Percentiles rank a stretch among this genome's conserved stretches.
These are phyloP conservation scores for Chenopodium formosanum DNA, from an alignment of 148 eudicot genomes.

Conservation along the genomic window DNA sequence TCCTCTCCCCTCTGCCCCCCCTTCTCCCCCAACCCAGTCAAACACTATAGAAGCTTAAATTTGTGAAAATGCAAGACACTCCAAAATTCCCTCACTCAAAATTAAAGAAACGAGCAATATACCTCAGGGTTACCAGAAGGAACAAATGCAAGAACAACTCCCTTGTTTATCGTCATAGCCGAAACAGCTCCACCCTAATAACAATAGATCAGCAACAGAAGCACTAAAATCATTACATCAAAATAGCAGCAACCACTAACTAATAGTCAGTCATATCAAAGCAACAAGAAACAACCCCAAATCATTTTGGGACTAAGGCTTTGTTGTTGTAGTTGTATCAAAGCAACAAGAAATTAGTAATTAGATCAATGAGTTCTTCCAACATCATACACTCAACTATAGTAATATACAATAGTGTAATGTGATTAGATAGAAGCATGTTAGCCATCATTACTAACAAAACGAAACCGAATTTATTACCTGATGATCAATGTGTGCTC, in stretches of 20 bases:
- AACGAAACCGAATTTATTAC: conserved; percentile 28
- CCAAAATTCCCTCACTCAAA: background rate
- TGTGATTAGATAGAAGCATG: background rate
- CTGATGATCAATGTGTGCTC: conserved; percentile 99
- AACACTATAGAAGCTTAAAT: background rate
- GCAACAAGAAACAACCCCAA: background rate
- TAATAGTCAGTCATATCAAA: conserved; percentile 1
- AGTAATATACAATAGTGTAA: background rate
- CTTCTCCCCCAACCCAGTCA: background rate
- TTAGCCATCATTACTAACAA: background rate
- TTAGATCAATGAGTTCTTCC: background rate
- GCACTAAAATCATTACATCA: conserved; percentile 7
- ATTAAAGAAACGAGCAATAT: conserved; percentile 3
- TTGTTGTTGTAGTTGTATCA: background rate
- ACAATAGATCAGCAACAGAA: conserved; percentile 17
- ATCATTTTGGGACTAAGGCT: no score
- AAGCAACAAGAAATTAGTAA: conserved; percentile 8
- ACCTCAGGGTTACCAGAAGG: conserved; percentile 87
- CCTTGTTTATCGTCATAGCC: conserved; percentile 89
- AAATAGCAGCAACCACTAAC: background rate
- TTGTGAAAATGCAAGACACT: background rate
- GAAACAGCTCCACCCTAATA: conserved; percentile 91
- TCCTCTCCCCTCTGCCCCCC: background rate
- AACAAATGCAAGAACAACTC: conserved; percentile 90
- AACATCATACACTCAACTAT: background rate